Percentiles rank a stretch among this genome's conserved stretches.
Evolutionary conservation across 106 monocot species (phyloP).

Genomic region (Platanthera guangdongensis): DNA sequence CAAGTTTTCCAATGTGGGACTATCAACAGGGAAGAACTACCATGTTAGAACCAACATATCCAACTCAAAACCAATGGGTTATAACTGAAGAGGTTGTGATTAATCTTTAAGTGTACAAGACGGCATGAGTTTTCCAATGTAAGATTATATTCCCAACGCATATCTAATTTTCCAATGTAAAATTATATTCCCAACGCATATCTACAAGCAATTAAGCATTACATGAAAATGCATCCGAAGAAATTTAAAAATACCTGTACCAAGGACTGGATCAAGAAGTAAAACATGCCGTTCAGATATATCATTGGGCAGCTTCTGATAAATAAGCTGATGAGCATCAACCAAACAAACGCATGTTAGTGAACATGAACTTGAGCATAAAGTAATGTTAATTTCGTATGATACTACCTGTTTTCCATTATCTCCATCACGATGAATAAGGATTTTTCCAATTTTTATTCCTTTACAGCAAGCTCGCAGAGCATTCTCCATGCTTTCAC

Average conservation of each 20-base stretch:
- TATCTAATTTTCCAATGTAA: too few species aligned
- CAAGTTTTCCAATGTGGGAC: too few species aligned
- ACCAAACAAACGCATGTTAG: not conserved
- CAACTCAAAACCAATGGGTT: too few species aligned
- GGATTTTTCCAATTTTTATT: slow-evolving; percentile 95
- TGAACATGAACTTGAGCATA: not conserved
- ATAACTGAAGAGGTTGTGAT: too few species aligned
- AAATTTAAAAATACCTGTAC: slow-evolving; percentile 45
- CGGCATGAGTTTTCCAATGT: too few species aligned
- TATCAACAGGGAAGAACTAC: too few species aligned
- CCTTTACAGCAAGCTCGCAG: slow-evolving; percentile 96
- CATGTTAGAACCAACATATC: too few species aligned
- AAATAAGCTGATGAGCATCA: slow-evolving; percentile 58
- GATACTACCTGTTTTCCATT: slow-evolving; percentile 72
- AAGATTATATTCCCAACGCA: not conserved
- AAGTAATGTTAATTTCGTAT: not conserved
- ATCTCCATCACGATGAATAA: slow-evolving; percentile 90
- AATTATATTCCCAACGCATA: too few species aligned
- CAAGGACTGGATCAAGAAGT: slow-evolving; percentile 96
- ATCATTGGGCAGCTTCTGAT: slow-evolving; percentile 86
- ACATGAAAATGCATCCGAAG: not conserved
- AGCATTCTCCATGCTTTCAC: slow-evolving; percentile 99
- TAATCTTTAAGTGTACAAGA: too few species aligned
- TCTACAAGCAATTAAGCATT: too few species aligned
- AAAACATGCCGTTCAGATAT: slow-evolving; percentile 92